Base-by-base conservation (phyloP, 352 stramenopile species). In the Phytophthora idaei region DNA sequence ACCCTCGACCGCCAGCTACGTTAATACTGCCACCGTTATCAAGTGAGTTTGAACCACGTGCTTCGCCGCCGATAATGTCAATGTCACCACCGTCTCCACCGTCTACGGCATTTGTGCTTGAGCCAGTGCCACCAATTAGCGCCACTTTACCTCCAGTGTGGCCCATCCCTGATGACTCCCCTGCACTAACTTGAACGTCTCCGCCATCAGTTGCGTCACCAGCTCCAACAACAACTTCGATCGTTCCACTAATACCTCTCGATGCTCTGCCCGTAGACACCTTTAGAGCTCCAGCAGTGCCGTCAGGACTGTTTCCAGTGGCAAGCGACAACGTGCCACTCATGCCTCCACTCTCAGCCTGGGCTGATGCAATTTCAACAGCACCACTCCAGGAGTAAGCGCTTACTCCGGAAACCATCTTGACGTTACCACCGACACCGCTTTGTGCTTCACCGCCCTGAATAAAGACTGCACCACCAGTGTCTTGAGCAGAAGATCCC, bases 61-160 rank as follows among this genome's bases (percentile, higher is more conserved):
- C 92, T 73, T 96, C 82, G 25, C 95, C 95, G 50, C 93, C 94
- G 17, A 68, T 71, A 32, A 98, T 78, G 25, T 78, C 69, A 28
- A 98, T 69, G 50, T 84, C 75, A 29, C 94, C 93, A 21, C 95
- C 95, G 61, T 97, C 89, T 52, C 95, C 95, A 59, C 94, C 95
- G 67, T 98, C 95, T 27, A 73, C 87, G 6, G 81, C 76, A 70
- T 98, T 86, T 44, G 87, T 81, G 50, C 76, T 89, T 21, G 89
- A 90, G 3, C 79, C 80, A 11, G 76, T 59, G n/a, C 84, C 84
- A 64, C 72, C 84, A 64, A 51, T 68, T 44, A 92, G 17, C 7
- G 41, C 59, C 6, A 88, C 77, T 32, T 78, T 84, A 1, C 85
- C 85, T 62, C 85, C 84, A 15, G 69, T 56, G 50, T 74, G 81